phyloP scores from a whole-genome alignment of 805 yeast genomes.

The Candida nitratophila region DNA sequence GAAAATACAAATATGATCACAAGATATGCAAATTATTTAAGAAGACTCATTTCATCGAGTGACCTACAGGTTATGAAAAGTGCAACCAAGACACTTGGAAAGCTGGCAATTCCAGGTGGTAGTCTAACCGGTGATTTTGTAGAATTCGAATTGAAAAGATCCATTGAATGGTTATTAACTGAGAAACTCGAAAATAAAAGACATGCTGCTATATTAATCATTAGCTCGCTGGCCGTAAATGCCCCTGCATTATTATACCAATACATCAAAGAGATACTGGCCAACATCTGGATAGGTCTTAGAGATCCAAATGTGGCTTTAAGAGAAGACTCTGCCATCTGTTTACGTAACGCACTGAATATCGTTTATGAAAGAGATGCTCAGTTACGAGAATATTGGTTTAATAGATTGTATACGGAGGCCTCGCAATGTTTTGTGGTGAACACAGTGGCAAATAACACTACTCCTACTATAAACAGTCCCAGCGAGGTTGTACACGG shows the following conservation, averaged over 20 bases:
- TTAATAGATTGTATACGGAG: constrained; percentile 43
- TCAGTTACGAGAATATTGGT: constrained; percentile 67
- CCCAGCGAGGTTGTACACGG: constrained; percentile 77
- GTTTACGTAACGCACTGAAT: constrained; percentile 68
- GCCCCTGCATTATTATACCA: constrained; percentile 80
- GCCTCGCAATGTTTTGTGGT: constrained; percentile 23
- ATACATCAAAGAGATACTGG: constrained; percentile 70
- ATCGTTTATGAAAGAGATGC: constrained; percentile 77
- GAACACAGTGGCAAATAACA: not conserved
- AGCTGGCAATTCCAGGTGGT: constrained; percentile 83
- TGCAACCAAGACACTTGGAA: constrained; percentile 85
- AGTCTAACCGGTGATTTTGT: constrained; percentile 87
- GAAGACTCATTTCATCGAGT: constrained; percentile 71
- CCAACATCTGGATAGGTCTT: constrained; percentile 81
- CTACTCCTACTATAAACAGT: constrained; percentile 9
- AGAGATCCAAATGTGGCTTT: constrained; percentile 71
- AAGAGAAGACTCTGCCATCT: constrained; percentile 77
- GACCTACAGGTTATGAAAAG: constrained; percentile 80
- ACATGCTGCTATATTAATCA: constrained; percentile 83
- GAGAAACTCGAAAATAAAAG: constrained; percentile 81
- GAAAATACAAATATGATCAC: constrained; percentile 86
- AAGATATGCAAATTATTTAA: constrained; percentile 81
- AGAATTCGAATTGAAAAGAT: constrained; percentile 82
- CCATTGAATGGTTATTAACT: constrained; percentile 86
- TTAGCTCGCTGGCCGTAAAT: constrained; percentile 76